phyloP scores from a whole-genome alignment of 2,329 filamentous ascomycete species.

The Aaosphaeria arxii region DNA sequence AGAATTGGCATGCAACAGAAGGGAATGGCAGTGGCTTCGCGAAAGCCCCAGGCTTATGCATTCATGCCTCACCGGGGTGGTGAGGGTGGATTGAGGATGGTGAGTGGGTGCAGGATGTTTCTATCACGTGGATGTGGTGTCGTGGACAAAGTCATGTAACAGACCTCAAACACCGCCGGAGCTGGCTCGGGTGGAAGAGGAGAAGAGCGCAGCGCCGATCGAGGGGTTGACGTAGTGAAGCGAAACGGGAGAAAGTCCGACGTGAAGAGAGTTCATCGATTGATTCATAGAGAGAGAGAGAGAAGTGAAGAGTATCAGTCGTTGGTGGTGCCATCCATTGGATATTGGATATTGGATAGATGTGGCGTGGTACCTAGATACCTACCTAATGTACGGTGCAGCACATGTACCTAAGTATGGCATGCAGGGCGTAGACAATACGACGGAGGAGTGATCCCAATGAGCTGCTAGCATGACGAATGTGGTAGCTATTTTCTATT shows the following conservation, averaged over 20 bases:
- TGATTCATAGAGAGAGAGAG: no score
- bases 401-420: constrained; percentile 4
- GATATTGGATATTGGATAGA: no score
- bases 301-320: no score
- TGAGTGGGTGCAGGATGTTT: constrained; percentile 16
- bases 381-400: no score
- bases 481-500: no score
- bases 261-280: no score
- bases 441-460: no score
- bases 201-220: constrained; percentile 11
- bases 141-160: constrained; percentile 32
- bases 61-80: constrained; percentile 22
- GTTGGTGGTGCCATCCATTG: no score
- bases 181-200: constrained; percentile 4
- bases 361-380: no score
- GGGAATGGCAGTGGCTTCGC: constrained; percentile 23
- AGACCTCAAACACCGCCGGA: constrained; percentile 33
- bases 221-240: constrained; percentile 1
- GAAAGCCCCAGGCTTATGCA: constrained; percentile 29
- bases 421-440: constrained; percentile 17
- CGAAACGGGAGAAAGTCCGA: no score
- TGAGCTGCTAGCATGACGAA: neutral
- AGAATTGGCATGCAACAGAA: constrained; percentile 9
- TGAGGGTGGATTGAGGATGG: constrained; percentile 10
- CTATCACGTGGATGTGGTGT: constrained; percentile 37